Percentiles rank a stretch among this genome's conserved stretches.
Conservation (phyloP, 768 basidiomycete species). For the Russula olivacea region DNA sequence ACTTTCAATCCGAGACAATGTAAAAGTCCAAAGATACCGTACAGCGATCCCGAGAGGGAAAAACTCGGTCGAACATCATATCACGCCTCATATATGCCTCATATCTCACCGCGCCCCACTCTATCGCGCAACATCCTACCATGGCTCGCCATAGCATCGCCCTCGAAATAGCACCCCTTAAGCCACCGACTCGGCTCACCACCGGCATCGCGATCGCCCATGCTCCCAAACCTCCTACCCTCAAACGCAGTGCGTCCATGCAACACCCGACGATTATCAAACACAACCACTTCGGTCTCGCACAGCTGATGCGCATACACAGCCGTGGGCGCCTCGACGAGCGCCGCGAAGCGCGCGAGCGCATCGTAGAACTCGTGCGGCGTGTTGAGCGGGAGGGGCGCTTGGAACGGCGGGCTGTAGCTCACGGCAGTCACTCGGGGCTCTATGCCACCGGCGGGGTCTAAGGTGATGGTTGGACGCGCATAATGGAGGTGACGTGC, state of each 20-base stretch:
- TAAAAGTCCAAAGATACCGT: too few species aligned
- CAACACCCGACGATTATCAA: constrained; percentile 86
- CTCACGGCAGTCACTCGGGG: constrained; percentile 61
- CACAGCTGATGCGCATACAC: constrained; percentile 58
- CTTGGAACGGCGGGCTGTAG: constrained; percentile 95
- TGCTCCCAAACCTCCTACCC: constrained; percentile 24
- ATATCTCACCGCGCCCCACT: constrained; percentile 7
- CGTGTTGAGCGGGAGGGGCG: constrained; percentile 55
- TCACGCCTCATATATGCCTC: background rate
- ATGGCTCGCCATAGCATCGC: constrained; percentile 56
- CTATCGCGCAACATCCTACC: constrained; percentile 43
- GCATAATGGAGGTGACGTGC: constrained; percentile 70
- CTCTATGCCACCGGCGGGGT: constrained; percentile 14
- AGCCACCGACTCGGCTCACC: constrained; percentile 68
- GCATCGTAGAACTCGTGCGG: constrained; percentile 56
- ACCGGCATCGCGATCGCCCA: constrained; percentile 26
- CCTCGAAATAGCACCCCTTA: constrained; percentile 81
- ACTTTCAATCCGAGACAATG: too few species aligned
- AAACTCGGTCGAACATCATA: background rate
- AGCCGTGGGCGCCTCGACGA: constrained; percentile 48
- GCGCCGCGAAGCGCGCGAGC: constrained; percentile 50
- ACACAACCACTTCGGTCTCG: constrained; percentile 84
- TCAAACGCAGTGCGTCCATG: constrained; percentile 81
- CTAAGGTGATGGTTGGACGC: constrained; percentile 74
- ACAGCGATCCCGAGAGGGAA: too few species aligned